These are phyloP conservation scores for Lagerstroemia fauriei DNA, from an alignment of 441 rosid genomes.

Conservation along the genomic window DNA sequence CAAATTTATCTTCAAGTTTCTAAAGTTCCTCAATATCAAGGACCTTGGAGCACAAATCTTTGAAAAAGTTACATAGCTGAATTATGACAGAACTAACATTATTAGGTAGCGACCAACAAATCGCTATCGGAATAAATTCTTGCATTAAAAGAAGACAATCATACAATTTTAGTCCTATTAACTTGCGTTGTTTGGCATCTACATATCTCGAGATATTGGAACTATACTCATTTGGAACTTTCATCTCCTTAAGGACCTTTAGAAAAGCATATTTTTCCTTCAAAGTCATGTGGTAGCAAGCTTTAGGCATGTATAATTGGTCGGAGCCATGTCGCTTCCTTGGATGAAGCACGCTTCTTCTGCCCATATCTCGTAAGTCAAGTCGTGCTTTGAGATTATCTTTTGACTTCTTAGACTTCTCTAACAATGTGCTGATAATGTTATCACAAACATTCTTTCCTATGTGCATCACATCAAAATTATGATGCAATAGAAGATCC, in stretches of 20 bases:
- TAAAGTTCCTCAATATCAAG: not conserved
- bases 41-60: slow-evolving; percentile 4
- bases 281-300: not conserved
- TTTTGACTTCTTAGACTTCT: not conserved
- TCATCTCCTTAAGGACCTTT: not conserved
- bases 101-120: not conserved
- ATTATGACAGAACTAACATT: not conserved
- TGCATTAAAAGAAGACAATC: slow-evolving; percentile 20
- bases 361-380: not conserved
- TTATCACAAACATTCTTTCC: too few relatives aligned
- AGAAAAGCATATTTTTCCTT: slow-evolving; percentile 3
- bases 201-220: slow-evolving; percentile 14
- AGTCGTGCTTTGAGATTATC: not conserved
- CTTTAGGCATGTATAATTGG: not conserved
- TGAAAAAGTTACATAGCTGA: slow-evolving; percentile 9
- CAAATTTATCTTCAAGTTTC: not conserved
- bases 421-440: too few relatives aligned
- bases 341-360: not conserved
- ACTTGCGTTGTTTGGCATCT: not conserved
- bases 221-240: slow-evolving; percentile 12
- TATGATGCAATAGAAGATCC: too few relatives aligned
- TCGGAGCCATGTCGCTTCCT: not conserved
- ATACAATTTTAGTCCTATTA: not conserved
- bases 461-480: too few relatives aligned
- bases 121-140: not conserved